Percentiles rank a stretch among this genome's conserved stretches.
Conservation (phyloP, 768 basidiomycete genomes). For the Auricularia sp. region DNA sequence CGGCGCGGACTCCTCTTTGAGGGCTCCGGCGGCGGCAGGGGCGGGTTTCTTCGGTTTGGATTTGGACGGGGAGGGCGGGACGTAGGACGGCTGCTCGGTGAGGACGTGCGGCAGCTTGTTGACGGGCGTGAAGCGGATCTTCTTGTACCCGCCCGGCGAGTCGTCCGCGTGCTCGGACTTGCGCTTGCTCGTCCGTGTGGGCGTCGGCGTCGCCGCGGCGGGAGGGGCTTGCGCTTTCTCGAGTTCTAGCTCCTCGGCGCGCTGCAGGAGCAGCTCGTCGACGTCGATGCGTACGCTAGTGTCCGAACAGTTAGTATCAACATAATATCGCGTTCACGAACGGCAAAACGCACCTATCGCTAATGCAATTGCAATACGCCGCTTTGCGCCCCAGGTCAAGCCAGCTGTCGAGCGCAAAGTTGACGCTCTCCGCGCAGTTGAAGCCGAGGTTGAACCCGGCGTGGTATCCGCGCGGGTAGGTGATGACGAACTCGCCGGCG, state of each 20-base stretch:
- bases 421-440: constrained; percentile 95
- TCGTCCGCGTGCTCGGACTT: constrained; percentile 29
- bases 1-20: constrained; percentile 36
- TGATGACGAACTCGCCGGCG: constrained; percentile 92
- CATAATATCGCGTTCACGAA: background rate
- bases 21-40: background rate
- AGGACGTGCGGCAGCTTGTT: background rate
- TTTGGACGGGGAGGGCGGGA: constrained; percentile 8
- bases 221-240: constrained; percentile 14
- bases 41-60: background rate
- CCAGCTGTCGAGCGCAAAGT: constrained; percentile 94
- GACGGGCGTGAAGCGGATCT: constrained; percentile 9
- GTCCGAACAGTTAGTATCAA: background rate
- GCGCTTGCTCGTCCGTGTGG: constrained; percentile 24
- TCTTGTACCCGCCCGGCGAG: constrained; percentile 37
- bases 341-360: constrained; percentile 44
- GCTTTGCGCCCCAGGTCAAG: constrained; percentile 78
- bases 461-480: constrained; percentile 90
- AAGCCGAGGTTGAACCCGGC: constrained; percentile 94
- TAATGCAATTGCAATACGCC: constrained; percentile 61
- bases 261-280: constrained; percentile 66
- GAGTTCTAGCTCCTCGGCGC: constrained; percentile 37
- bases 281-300: constrained; percentile 87
- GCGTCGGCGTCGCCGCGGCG: constrained; percentile 9
- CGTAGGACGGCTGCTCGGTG: background rate